These are phyloP conservation scores for Dictyostelium discoideum DNA, from an alignment of 78 protist genomes.

Conservation along the genomic window dicty_2.7 NC_007091.3:3228001-3228500, in stretches of 20 bases:
- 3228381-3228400: conserved; percentile 11
- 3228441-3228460: not conserved
- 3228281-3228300: not conserved
- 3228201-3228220: not conserved
- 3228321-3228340: not conserved
- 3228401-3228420: not conserved
- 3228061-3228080: not conserved
- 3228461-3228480: not conserved
- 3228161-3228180: not conserved
- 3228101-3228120: not conserved
- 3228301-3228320: not conserved
- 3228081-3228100: not conserved
- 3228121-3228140: not conserved
- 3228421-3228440: not conserved
- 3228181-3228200: not conserved
- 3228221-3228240: too few species aligned
- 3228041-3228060: not conserved
- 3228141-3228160: not conserved
- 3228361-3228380: not conserved
- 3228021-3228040: conserved; percentile 6
- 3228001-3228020: conserved; percentile 27
- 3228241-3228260: too few species aligned
- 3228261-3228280: too few species aligned
- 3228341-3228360: not conserved
- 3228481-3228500: not conserved